Evolutionary conservation across 176 grass and related monocot genomes (phyloP).

Genomic region (Elymus sibiricus): DNA sequence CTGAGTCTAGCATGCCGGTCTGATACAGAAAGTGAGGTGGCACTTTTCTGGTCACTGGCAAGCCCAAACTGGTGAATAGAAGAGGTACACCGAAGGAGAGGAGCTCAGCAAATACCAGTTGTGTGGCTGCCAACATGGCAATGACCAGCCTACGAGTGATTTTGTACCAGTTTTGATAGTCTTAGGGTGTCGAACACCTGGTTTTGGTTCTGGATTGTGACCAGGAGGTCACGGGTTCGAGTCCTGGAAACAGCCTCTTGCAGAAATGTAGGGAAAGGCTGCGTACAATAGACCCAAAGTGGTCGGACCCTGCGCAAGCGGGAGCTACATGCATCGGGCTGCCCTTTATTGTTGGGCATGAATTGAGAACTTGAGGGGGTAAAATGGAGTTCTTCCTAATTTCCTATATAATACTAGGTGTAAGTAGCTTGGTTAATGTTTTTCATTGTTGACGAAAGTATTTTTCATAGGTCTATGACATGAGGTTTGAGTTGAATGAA

Average conservation of each 20-base stretch:
- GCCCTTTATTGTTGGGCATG: background rate
- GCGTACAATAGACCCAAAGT: too few species aligned
- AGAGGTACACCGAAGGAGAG: background rate
- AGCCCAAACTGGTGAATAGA: background rate
- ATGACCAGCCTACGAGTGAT: background rate
- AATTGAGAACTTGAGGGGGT: background rate
- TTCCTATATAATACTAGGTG: conserved; percentile 2
- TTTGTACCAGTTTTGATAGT: background rate
- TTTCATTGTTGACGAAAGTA: conserved; percentile 17
- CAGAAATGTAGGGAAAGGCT: too few species aligned
- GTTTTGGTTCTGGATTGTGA: background rate
- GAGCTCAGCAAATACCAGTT: background rate
- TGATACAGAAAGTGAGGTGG: background rate
- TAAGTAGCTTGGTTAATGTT: conserved; percentile 18
- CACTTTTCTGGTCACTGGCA: background rate
- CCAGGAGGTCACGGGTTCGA: too few species aligned
- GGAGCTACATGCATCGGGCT: too few species aligned
- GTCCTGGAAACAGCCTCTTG: too few species aligned
- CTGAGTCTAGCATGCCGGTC: background rate
- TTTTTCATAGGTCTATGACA: conserved; percentile 81
- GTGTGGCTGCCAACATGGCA: background rate
- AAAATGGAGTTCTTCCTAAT: background rate
- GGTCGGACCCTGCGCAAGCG: too few species aligned
- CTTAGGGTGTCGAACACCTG: background rate
- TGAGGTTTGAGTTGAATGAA: conserved; percentile 98